Conservation (phyloP, 2,329 filamentous ascomycete species). For the Bretziella fagacearum region DNA sequence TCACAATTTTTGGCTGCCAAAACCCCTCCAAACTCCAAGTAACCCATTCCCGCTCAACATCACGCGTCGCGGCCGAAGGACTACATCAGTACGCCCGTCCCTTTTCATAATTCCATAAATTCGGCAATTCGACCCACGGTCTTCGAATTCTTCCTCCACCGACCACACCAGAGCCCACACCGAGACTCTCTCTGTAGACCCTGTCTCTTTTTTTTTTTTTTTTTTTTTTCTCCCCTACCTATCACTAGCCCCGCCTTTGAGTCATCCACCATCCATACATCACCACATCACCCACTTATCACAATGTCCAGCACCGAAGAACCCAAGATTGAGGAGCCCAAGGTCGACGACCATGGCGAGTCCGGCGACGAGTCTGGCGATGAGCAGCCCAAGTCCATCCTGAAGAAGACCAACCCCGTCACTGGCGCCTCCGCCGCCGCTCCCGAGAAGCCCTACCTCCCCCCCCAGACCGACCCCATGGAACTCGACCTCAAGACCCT, state of each 20-base stretch:
- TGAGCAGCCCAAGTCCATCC: conserved; percentile 62
- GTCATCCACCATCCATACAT: conserved; percentile 10
- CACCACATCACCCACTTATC: not conserved
- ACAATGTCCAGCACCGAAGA: conserved; percentile 37
- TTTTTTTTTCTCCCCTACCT: too few relatives aligned
- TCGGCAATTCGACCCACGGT: not conserved
- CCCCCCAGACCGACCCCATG: conserved; percentile 84
- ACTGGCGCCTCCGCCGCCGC: conserved; percentile 32
- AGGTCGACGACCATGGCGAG: conserved; percentile 45
- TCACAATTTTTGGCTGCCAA: conserved; percentile 13
- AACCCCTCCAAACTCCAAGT: conserved; percentile 12
- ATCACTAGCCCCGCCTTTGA: conserved; percentile 14
- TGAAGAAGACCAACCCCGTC: conserved; percentile 49
- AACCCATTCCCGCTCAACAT: not conserved
- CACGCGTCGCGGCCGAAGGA: conserved; percentile 10
- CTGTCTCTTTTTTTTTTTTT: conserved; percentile 7
- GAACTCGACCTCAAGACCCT: conserved; percentile 69
- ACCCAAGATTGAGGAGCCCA: conserved; percentile 53
- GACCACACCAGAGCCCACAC: not conserved
- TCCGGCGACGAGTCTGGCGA: conserved; percentile 36
- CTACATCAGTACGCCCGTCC: not conserved
- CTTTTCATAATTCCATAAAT: not conserved
- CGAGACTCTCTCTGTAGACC: conserved; percentile 3
- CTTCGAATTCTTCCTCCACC: not conserved
- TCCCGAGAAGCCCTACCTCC: conserved; percentile 35